Evolutionary conservation across 768 basidiomycete species (phyloP).

Genomic region (Boletus rubescentipes): DNA sequence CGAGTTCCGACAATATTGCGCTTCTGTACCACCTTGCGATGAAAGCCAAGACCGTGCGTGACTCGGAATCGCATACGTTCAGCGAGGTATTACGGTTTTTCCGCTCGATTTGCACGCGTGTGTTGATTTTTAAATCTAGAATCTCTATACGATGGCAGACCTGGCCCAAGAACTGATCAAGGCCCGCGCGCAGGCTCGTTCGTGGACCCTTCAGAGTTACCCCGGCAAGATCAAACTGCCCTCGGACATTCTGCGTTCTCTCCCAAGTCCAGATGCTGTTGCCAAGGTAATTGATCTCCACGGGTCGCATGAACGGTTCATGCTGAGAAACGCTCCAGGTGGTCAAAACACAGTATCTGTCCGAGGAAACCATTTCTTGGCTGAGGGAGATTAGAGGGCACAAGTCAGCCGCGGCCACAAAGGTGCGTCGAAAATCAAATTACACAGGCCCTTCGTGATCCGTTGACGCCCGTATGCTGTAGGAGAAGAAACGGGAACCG

Average conservation of each 20-base stretch:
- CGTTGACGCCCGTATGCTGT: slow-evolving; percentile 9
- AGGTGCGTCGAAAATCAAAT: slow-evolving; percentile 22
- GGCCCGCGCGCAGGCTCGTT: slow-evolving; percentile 53
- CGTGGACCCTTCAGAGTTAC: slow-evolving; percentile 77
- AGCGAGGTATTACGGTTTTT: slow-evolving; percentile 55
- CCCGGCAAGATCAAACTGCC: slow-evolving; percentile 82
- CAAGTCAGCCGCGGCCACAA: slow-evolving; percentile 33
- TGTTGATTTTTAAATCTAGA: slow-evolving; percentile 43
- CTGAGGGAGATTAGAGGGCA: slow-evolving; percentile 47
- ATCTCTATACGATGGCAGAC: slow-evolving; percentile 85
- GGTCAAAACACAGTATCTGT: slow-evolving; percentile 63
- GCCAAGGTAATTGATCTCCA: slow-evolving; percentile 49
- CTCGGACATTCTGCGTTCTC: slow-evolving; percentile 71
- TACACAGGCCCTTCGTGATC: not conserved
- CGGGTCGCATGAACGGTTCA: not conserved
- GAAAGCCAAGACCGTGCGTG: slow-evolving; percentile 85
- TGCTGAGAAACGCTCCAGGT: slow-evolving; percentile 46
- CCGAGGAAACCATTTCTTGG: slow-evolving; percentile 58
- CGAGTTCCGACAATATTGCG: slow-evolving; percentile 76
- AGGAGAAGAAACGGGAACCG: slow-evolving; percentile 38
- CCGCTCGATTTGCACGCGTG: not conserved
- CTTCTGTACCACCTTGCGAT: slow-evolving; percentile 80
- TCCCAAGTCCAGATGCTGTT: slow-evolving; percentile 64
- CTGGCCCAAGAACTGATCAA: slow-evolving; percentile 87
- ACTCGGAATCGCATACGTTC: slow-evolving; percentile 62